Conservation (phyloP, 1,284 basidiomycete species). For the Anthracocystis setariae region DNA sequence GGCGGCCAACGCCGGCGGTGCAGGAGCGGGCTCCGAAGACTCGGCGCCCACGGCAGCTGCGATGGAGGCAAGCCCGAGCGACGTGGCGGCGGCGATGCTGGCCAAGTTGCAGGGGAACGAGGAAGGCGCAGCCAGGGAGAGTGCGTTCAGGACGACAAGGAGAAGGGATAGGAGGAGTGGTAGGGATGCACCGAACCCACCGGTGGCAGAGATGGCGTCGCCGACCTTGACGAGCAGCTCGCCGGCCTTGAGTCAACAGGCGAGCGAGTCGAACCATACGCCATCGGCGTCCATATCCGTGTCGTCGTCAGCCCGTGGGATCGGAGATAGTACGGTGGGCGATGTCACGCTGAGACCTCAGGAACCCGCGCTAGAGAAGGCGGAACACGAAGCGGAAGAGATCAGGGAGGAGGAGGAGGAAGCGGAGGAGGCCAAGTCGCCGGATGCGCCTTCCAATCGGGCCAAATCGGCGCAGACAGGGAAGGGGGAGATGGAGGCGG, state of each 20-base stretch:
- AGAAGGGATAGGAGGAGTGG: conserved; percentile 38
- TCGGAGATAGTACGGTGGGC: conserved; percentile 1
- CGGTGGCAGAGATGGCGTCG: conserved; percentile 1
- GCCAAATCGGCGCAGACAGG: conserved; percentile 1
- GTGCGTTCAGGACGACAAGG: conserved; percentile 33
- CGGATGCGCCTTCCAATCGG: conserved; percentile 8
- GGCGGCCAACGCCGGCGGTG: conserved; percentile 2
- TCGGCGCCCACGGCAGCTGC: conserved; percentile 5
- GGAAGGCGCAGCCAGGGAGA: conserved; percentile 18
- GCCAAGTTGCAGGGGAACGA: conserved; percentile 59
- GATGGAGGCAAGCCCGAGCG: conserved; percentile 46
- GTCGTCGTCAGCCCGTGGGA: conserved; percentile 11
- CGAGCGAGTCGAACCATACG: conserved; percentile 2
- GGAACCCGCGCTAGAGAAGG: not conserved
- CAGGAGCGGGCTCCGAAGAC: conserved; percentile 23
- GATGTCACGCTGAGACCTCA: conserved; percentile 9
- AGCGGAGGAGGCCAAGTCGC: conserved; percentile 8
- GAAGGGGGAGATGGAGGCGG: not conserved
- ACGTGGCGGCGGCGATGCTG: conserved; percentile 62
- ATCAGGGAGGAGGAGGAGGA: not conserved
- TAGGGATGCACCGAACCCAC: conserved; percentile 18
- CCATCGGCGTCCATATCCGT: conserved; percentile 19
- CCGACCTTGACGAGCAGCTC: conserved; percentile 18
- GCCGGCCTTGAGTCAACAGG: conserved; percentile 17
- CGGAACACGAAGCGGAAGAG: not conserved